A percentile compares a stretch with the other conserved stretches of the same genome.
Evolutionary conservation across 352 stramenopile species (phyloP).

Genomic region (Plasmopara viticola): DNA sequence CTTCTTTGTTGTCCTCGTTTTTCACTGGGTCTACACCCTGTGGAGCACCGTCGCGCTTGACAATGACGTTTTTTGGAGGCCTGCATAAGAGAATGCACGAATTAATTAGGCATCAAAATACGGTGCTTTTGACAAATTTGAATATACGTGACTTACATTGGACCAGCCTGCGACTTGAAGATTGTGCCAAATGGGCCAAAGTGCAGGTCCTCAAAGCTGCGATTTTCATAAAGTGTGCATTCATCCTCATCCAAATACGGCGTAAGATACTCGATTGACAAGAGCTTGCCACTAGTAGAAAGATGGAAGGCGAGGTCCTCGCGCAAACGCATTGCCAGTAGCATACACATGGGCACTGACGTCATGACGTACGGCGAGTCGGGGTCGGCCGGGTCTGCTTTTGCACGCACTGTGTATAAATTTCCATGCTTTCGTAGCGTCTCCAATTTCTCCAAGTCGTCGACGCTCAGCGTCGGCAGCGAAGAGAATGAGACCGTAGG

Average conservation of each 20-base stretch:
- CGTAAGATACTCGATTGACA: slow-evolving; percentile 78
- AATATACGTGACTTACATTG: slow-evolving; percentile 35
- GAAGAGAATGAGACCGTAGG: slow-evolving; percentile 54
- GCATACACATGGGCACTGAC: slow-evolving; percentile 76
- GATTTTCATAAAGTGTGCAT: slow-evolving; percentile 51
- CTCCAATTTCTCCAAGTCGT: slow-evolving; percentile 45
- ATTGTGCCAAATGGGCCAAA: slow-evolving; percentile 50
- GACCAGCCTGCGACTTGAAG: slow-evolving; percentile 53
- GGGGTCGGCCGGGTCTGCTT: slow-evolving; percentile 49
- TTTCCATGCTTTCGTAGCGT: slow-evolving; percentile 37
- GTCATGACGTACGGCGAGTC: slow-evolving; percentile 65
- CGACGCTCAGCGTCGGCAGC: slow-evolving; percentile 34
- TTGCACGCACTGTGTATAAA: slow-evolving; percentile 65
- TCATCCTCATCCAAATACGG: slow-evolving; percentile 32
- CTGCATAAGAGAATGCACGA: slow-evolving; percentile 16
- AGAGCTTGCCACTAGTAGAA: slow-evolving; percentile 65
- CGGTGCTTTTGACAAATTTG: not conserved
- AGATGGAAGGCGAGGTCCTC: slow-evolving; percentile 82
- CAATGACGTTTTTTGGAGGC: slow-evolving; percentile 52
- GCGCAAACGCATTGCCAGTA: slow-evolving; percentile 61
- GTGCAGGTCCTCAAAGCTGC: slow-evolving; percentile 51
- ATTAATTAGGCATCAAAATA: not conserved
- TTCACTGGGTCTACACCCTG: slow-evolving; percentile 70
- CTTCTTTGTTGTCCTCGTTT: slow-evolving; percentile 49
- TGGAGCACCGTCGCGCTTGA: slow-evolving; percentile 55